Conservation (phyloP, 305 asterid genomes). For the Ajuga reptans region DNA sequence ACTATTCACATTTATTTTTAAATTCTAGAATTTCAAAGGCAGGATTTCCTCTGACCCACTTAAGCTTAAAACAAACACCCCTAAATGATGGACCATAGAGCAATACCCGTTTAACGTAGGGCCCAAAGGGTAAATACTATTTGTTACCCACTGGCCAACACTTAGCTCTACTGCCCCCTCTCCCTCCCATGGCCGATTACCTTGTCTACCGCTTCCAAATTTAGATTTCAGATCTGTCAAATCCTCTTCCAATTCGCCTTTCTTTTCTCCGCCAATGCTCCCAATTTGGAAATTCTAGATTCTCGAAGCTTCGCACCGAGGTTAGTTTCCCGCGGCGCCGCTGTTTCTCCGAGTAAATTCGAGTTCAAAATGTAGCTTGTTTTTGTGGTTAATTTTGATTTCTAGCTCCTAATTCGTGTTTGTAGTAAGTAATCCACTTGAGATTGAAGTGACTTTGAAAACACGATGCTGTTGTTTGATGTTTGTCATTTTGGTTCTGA, state of each 20-base stretch:
- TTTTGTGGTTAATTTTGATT: conserved; percentile 8
- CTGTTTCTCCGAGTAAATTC: not conserved
- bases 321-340: conserved; percentile 15
- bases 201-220: conserved; percentile 20
- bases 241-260: conserved; percentile 7
- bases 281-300: not conserved
- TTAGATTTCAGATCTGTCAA: conserved; percentile 31
- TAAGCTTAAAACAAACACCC: too few species aligned
- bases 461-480: not conserved
- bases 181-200: conserved; percentile 24
- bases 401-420: not conserved
- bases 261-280: conserved; percentile 19
- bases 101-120: not conserved
- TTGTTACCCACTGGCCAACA: not conserved
- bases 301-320: not conserved
- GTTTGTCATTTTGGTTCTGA: not conserved
- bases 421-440: not conserved
- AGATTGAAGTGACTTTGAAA: not conserved
- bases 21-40: too few species aligned
- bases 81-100: too few species aligned
- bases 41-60: too few species aligned
- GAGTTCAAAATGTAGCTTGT: conserved; percentile 16
- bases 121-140: not conserved
- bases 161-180: conserved; percentile 9
- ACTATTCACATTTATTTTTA: too few species aligned